Conservation (phyloP, 148 eudicot genomes). For the Beta vulgaris region DNA sequence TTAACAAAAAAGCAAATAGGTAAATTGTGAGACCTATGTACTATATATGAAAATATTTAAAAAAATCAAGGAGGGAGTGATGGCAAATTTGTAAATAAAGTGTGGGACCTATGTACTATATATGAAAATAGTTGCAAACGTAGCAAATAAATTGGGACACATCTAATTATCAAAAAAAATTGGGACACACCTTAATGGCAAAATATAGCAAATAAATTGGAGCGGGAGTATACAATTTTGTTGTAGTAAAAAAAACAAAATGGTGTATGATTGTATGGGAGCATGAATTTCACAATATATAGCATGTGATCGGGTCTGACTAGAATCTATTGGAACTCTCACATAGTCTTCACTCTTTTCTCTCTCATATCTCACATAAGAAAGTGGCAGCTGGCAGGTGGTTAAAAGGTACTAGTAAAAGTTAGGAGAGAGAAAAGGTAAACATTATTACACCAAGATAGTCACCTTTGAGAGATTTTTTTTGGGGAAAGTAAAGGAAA, state of each 20-base stretch:
- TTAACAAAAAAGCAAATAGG: too few species aligned
- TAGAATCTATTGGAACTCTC: constrained; percentile 25
- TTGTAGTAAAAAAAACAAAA: neutral
- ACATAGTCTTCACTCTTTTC: neutral
- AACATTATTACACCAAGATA: neutral
- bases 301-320: constrained; percentile 27
- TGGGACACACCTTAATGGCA: too few species aligned
- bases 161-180: too few species aligned
- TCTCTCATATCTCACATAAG: constrained; percentile 12
- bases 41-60: too few species aligned
- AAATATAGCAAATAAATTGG: too few species aligned
- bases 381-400: constrained; percentile 16
- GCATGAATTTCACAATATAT: constrained; percentile 15
- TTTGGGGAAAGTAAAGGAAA: constrained; percentile 7
- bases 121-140: too few species aligned
- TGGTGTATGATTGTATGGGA: constrained; percentile 10
- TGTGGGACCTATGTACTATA: too few species aligned
- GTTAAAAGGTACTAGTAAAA: constrained; percentile 9
- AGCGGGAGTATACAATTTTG: too few species aligned
- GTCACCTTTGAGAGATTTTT: neutral
- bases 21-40: too few species aligned
- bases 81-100: too few species aligned
- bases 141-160: too few species aligned
- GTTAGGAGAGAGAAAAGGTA: neutral
- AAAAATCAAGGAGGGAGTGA: too few species aligned